These are phyloP conservation scores for Euphrasia confusa DNA, from an alignment of 257 asterid genomes.

Conservation along the genomic window DNA sequence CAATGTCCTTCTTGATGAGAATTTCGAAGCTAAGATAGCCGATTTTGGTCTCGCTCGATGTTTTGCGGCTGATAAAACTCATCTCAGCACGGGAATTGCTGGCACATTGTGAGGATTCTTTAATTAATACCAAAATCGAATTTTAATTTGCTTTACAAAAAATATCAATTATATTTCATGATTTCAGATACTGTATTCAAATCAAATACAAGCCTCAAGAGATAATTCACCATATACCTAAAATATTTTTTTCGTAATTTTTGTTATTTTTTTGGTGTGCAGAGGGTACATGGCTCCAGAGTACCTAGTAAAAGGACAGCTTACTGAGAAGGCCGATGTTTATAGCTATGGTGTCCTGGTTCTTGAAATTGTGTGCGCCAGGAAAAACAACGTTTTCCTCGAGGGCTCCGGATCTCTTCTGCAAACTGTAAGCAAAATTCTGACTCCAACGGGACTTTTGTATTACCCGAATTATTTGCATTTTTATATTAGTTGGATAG, in stretches of 20 bases:
- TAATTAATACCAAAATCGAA: background rate
- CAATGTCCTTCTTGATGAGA: slow-evolving; percentile 77
- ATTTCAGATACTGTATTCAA: background rate
- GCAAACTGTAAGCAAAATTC: slow-evolving; percentile 45
- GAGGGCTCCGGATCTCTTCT: slow-evolving; percentile 71
- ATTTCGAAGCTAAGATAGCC: slow-evolving; percentile 59
- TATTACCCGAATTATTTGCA: too few species aligned
- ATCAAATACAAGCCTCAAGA: too few species aligned
- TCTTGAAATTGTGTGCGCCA: slow-evolving; percentile 72
- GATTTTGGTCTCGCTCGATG: slow-evolving; percentile 89
- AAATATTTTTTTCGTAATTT: too few species aligned
- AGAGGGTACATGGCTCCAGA: slow-evolving; percentile 99
- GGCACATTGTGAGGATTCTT: slow-evolving; percentile 76
- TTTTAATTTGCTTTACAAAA: background rate
- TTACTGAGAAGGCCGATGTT: slow-evolving; percentile 94
- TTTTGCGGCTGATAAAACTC: slow-evolving; percentile 72
- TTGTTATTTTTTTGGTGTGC: slow-evolving; percentile 19
- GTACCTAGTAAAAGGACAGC: slow-evolving; percentile 84
- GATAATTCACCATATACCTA: too few species aligned
- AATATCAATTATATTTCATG: background rate
- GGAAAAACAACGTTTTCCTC: slow-evolving; percentile 63
- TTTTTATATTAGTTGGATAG: background rate
- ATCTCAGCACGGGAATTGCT: slow-evolving; percentile 91
- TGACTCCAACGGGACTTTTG: background rate
- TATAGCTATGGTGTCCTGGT: slow-evolving; percentile 83